A percentile compares a stretch with the other conserved stretches of the same genome.
Evolutionary conservation across 2,329 filamentous ascomycete genomes (phyloP).

Genomic region (Akanthomyces dipterigenus): DNA sequence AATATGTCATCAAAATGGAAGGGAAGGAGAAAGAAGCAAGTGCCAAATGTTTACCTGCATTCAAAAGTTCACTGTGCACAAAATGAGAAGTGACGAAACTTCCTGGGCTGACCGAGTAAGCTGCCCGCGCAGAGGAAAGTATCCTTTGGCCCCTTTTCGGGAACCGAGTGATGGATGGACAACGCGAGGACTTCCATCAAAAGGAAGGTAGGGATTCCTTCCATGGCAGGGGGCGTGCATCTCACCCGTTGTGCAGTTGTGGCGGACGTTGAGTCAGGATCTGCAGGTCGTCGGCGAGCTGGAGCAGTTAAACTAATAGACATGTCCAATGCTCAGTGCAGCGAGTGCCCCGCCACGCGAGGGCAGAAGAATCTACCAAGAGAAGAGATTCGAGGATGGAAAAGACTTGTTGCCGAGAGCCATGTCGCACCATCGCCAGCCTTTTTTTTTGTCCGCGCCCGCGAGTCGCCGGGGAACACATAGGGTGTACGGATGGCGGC

Average conservation of each 20-base stretch:
- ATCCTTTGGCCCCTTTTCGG: neutral
- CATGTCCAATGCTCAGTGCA: slow-evolving; percentile 5
- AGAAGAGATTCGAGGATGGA: neutral
- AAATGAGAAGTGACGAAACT: slow-evolving; percentile 4
- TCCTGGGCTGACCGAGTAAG: neutral
- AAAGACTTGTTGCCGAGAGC: neutral
- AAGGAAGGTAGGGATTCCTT: neutral
- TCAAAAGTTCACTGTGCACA: neutral
- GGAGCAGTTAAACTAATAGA: slow-evolving; percentile 5
- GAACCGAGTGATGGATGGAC: neutral
- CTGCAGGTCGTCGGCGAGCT: slow-evolving; percentile 1
- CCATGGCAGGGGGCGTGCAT: slow-evolving; percentile 5
- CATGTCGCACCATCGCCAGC: neutral
- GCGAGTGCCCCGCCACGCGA: neutral
- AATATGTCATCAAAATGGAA: neutral
- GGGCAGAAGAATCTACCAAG: neutral
- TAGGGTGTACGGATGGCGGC: neutral
- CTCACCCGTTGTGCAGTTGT: slow-evolving; percentile 7
- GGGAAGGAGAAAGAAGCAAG: neutral
- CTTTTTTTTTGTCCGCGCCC: neutral
- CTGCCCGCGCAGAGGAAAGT: neutral
- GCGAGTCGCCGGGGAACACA: neutral
- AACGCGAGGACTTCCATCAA: neutral
- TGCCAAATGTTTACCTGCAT: neutral
- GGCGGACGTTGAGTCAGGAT: slow-evolving; percentile 11